phyloP scores from a whole-genome alignment of 1,139 yeast genomes.

The Spathaspora sp. region DNA sequence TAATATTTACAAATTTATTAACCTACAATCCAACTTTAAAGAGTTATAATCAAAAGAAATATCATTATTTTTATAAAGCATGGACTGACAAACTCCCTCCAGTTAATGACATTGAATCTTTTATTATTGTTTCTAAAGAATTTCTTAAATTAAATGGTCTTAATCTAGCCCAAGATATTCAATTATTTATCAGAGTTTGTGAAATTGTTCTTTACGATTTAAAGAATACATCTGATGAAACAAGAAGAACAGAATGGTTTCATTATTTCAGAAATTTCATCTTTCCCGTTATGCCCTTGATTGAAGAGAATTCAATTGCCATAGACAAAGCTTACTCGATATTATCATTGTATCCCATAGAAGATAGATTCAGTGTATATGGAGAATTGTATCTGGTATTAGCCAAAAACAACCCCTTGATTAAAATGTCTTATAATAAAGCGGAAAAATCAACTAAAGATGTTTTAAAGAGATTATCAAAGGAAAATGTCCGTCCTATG shows the following conservation, averaged over 20 bases:
- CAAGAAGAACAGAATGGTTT: constrained; percentile 50
- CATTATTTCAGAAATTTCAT: constrained; percentile 64
- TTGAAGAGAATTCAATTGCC: constrained; percentile 61
- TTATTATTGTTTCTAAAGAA: constrained; percentile 48
- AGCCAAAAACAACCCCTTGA: constrained; percentile 55
- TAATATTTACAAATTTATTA: constrained; percentile 17
- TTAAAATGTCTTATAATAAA: constrained; percentile 62
- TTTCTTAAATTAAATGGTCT: constrained; percentile 59
- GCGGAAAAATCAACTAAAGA: constrained; percentile 85
- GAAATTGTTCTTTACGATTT: constrained; percentile 53
- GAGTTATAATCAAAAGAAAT: constrained; percentile 29
- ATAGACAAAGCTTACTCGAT: constrained; percentile 61
- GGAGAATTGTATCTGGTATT: constrained; percentile 71
- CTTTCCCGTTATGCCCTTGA: constrained; percentile 64
- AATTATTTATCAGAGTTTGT: constrained; percentile 58
- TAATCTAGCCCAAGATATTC: constrained; percentile 49
- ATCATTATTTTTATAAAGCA: constrained; percentile 49
- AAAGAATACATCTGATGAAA: constrained; percentile 17
- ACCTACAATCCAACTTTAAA: constrained; percentile 35
- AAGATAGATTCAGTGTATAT: constrained; percentile 73
- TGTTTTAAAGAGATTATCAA: constrained; percentile 80
- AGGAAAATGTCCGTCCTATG: constrained; percentile 75
- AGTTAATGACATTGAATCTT: constrained; percentile 39
- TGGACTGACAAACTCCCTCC: constrained; percentile 49
- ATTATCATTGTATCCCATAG: constrained; percentile 54